Percentiles rank a stretch among this genome's conserved stretches.
Conservation (phyloP, 2,329 filamentous ascomycete genomes). For the Fusarium sterilihyphosum region DNA sequence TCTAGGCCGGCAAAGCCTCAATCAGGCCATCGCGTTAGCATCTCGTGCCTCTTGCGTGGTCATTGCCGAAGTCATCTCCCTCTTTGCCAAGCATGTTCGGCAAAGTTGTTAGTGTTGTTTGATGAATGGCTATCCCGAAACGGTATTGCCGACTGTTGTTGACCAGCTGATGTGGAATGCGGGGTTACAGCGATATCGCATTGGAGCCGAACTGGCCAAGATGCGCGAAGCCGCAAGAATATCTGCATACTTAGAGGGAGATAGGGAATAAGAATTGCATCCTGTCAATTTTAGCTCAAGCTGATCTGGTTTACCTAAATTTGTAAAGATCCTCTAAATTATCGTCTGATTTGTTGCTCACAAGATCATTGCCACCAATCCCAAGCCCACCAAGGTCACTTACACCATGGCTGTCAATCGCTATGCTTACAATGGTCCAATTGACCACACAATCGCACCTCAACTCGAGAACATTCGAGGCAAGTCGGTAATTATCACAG, state of each 20-base stretch:
- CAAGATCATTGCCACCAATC: background rate
- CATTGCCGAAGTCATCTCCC: background rate
- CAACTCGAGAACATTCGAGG: slow-evolving; percentile 43
- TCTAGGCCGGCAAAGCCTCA: background rate
- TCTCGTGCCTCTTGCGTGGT: background rate
- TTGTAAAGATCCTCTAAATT: background rate
- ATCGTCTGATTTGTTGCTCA: background rate
- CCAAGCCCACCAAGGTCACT: background rate
- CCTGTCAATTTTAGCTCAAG: background rate
- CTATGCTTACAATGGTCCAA: slow-evolving; percentile 32
- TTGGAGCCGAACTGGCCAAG: background rate
- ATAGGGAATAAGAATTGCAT: background rate
- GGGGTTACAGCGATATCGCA: background rate
- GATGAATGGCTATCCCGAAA: background rate
- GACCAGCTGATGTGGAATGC: background rate
- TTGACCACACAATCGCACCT: slow-evolving; percentile 23
- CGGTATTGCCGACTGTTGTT: background rate
- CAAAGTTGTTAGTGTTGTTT: background rate
- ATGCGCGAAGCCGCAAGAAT: rapidly evolving
- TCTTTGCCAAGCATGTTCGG: background rate
- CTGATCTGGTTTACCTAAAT: background rate
- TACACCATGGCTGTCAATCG: slow-evolving; percentile 20
- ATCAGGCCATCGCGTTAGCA: background rate
- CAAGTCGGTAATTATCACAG: slow-evolving; percentile 59
- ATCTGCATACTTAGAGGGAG: background rate